These are phyloP conservation scores for Didymella pomorum DNA, from an alignment of 2,329 filamentous ascomycete species.

Conservation along the genomic window DNA sequence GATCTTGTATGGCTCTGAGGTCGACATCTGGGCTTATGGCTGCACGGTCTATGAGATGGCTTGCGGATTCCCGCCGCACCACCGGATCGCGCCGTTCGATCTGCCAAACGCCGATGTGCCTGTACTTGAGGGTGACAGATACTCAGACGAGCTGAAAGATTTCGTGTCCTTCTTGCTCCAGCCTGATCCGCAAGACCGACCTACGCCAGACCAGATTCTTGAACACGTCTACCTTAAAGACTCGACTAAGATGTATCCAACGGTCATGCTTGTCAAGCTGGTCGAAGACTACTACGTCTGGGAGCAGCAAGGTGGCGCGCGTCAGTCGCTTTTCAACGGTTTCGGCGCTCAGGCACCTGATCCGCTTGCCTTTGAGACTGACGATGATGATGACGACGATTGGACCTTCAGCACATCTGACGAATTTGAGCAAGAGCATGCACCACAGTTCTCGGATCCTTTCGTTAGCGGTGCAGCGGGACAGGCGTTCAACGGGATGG, in stretches of 20 bases:
- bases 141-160: conserved; percentile 72
- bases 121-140: conserved; percentile 73
- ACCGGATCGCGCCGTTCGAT: conserved; percentile 46
- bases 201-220: conserved; percentile 73
- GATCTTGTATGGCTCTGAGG: conserved; percentile 57
- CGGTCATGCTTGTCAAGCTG: conserved; percentile 68
- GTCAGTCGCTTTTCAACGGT: conserved; percentile 69
- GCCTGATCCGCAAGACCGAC: conserved; percentile 72
- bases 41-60: conserved; percentile 84
- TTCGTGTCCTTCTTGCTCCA: conserved; percentile 78
- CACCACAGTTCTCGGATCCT: conserved; percentile 55
- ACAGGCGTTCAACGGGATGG: conserved; percentile 47
- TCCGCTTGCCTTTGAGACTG: conserved; percentile 52
- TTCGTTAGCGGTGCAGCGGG: conserved; percentile 47
- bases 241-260: conserved; percentile 69
- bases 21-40: conserved; percentile 86
- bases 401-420: conserved; percentile 73
- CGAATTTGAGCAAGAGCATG: conserved; percentile 61
- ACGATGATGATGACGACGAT: conserved; percentile 60
- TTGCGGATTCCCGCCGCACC: conserved; percentile 77
- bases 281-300: conserved; percentile 77
- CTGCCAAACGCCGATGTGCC: conserved; percentile 63
- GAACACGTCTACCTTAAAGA: conserved; percentile 73
- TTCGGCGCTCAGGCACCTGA: conserved; percentile 66
- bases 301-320: conserved; percentile 76